Evolutionary conservation across 116 monocot genomes (phyloP).

Genomic region (Trichopus zeylanicus): DNA sequence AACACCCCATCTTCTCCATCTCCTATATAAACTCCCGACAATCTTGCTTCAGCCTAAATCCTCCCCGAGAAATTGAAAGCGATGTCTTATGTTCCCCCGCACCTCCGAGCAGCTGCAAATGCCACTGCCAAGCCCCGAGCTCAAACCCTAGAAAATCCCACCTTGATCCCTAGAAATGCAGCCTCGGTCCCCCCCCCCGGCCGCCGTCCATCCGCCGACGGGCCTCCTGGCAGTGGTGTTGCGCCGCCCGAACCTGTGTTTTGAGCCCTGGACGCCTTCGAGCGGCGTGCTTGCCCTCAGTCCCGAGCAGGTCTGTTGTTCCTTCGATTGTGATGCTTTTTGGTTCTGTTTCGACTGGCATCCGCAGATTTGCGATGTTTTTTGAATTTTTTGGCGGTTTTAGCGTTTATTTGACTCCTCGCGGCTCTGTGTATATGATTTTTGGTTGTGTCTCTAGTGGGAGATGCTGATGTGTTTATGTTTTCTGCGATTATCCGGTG

Average conservation of each 20-base stretch:
- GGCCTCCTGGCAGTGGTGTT: no score
- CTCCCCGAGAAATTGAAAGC: conserved; percentile 1
- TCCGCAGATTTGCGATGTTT: not conserved
- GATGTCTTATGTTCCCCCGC: conserved; percentile 43
- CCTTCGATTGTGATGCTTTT: no score
- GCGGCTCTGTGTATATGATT: not conserved
- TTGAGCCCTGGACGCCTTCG: conserved; percentile 30
- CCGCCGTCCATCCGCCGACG: not conserved
- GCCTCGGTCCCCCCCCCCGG: not conserved
- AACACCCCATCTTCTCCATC: not conserved
- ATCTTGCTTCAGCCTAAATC: not conserved
- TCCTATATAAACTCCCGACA: not conserved
- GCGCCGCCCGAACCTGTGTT: conserved; percentile 23
- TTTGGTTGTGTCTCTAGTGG: no score
- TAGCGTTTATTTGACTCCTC: not conserved
- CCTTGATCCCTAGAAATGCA: not conserved
- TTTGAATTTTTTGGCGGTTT: not conserved
- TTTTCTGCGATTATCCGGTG: no score
- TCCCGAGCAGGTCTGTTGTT: conserved; percentile 20
- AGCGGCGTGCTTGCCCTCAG: conserved; percentile 29
- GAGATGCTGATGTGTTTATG: no score
- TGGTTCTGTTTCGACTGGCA: not conserved
- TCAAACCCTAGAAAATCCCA: conserved; percentile 7
- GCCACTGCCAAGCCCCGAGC: conserved; percentile 10
- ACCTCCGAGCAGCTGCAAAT: conserved; percentile 27